Conservation (phyloP, 2,329 filamentous ascomycete species). For the Phyllosticta citrichinensis region DNA sequence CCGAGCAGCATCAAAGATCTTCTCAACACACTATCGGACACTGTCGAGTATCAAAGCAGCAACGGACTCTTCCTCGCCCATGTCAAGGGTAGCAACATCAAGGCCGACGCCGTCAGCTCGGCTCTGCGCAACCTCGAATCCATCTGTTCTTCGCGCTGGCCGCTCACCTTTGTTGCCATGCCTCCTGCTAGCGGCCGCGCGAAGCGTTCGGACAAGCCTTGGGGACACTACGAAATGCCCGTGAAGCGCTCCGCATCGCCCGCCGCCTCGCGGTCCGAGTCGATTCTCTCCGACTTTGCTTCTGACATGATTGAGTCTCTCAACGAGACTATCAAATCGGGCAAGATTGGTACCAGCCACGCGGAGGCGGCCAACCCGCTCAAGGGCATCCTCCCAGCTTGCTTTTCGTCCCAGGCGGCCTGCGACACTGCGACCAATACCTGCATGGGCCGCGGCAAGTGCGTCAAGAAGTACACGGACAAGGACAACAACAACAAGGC, state of each 20-base stretch:
- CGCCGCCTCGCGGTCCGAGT: constrained; percentile 1
- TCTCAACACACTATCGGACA: constrained; percentile 1
- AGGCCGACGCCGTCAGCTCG: constrained; percentile 1
- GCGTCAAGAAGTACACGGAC: constrained; percentile 55
- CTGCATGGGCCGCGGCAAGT: constrained; percentile 75
- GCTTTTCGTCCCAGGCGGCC: constrained; percentile 59
- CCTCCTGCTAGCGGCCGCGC: constrained; percentile 19
- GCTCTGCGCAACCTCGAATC: constrained; percentile 3
- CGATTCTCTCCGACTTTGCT: constrained; percentile 4
- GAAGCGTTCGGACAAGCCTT: constrained; percentile 25
- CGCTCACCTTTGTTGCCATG: constrained; percentile 29
- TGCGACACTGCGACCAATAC: constrained; percentile 63
- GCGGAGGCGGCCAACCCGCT: constrained; percentile 22
- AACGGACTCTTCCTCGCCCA: constrained; percentile 6
- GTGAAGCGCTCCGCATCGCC: constrained; percentile 5
- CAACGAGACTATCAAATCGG: constrained; percentile 20
- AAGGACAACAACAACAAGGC: constrained; percentile 33
- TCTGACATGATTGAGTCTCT: constrained; percentile 1
- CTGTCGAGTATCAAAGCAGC: neutral
- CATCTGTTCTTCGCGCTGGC: constrained; percentile 11
- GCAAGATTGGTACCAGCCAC: constrained; percentile 17
- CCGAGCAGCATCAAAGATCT: constrained; percentile 1
- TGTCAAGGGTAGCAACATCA: neutral
- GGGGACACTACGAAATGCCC: constrained; percentile 22
- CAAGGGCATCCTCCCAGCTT: constrained; percentile 53